Evolutionary conservation across 352 stramenopile genomes (phyloP), one percentile per base, ranked within the genome.

Genomic region (Globisporangium lucens): DNA sequence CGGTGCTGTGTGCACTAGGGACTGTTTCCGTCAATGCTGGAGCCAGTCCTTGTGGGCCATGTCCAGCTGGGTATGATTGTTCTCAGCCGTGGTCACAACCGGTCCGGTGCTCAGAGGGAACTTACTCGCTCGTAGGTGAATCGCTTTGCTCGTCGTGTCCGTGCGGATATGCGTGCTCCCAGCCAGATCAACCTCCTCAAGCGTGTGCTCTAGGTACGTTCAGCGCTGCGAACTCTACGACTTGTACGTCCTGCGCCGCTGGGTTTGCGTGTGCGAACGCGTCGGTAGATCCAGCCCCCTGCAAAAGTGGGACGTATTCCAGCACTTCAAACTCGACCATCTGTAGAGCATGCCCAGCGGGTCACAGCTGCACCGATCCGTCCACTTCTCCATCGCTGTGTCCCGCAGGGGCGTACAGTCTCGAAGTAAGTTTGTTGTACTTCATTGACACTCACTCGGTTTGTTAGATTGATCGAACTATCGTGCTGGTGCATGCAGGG

Each of bases 51-150:
- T 93, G 86, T 41, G 70, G 61, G 0, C 47, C 70, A 17, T 96
- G 88, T 59, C 72, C 77, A 17, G 75, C 75, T 35, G 89, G 89
- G 7, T 82, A 87, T 63, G 69, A 67, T 24, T 97, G 65, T 13
- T 20, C 33, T 1, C 4, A 51, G 24, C 15, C 56, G 15, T 41
- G 27, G 10, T 4, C 10, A 5, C 22, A 29, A 9, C 69, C 72
- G 22, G 41, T 24, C 20, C 30, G 27, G 38, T 83, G 74, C 52
- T 49, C 61, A 33, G 43, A 38, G 24, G 68, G 68, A 63, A 60
- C 47, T 36, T 73, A 73, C 29, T 66, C 63, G 0, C 46, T 51
- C 20, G 22, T 66, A 22, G 69, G 70, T 12, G 71, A 74, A 17
- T 68, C 29, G 15, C 60, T 63, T 0, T 88, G 79, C 30, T 73